phyloP scores from a whole-genome alignment of 768 basidiomycete species.

The Lentinula sp. region DNA sequence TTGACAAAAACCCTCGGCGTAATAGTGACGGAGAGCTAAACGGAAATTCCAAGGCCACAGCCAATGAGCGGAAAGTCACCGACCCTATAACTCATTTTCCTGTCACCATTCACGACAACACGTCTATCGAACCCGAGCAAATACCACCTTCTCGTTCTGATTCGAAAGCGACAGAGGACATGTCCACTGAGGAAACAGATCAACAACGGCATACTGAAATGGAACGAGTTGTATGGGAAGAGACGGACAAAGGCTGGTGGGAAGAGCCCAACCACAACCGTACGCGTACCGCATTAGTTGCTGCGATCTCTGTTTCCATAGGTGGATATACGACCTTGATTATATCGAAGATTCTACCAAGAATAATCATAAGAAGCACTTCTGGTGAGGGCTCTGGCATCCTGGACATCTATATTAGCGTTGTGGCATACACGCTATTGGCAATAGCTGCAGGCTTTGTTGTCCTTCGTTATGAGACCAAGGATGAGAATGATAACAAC shows the following conservation, averaged over 20 bases:
- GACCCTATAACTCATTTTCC: conserved; percentile 13
- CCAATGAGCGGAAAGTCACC: conserved; percentile 7
- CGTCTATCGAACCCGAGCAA: conserved; percentile 7
- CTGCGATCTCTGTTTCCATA: conserved; percentile 4
- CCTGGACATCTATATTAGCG: neutral
- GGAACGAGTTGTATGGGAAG: conserved; percentile 21
- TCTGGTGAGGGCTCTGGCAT: neutral
- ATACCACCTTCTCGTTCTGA: neutral
- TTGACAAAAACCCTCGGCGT: neutral
- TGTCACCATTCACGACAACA: conserved; percentile 9
- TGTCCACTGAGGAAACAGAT: neutral
- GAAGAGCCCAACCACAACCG: conserved; percentile 22
- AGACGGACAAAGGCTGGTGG: conserved; percentile 27
- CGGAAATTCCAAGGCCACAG: neutral
- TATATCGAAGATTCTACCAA: conserved; percentile 3
- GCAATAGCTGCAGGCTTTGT: neutral
- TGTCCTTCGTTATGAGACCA: neutral
- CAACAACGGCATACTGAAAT: conserved; percentile 18
- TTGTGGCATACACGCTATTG: neutral
- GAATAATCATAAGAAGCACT: neutral
- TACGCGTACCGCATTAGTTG: conserved; percentile 4
- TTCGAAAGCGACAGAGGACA: neutral
- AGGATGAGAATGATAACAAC: neutral
- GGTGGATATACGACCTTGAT: conserved; percentile 5
- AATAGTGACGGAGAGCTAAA: neutral